A percentile compares a stretch with the other conserved stretches of the same genome.
phyloP scores from a whole-genome alignment of 2,329 filamentous ascomycete species.

The Colletotrichum cuscutae region DNA sequence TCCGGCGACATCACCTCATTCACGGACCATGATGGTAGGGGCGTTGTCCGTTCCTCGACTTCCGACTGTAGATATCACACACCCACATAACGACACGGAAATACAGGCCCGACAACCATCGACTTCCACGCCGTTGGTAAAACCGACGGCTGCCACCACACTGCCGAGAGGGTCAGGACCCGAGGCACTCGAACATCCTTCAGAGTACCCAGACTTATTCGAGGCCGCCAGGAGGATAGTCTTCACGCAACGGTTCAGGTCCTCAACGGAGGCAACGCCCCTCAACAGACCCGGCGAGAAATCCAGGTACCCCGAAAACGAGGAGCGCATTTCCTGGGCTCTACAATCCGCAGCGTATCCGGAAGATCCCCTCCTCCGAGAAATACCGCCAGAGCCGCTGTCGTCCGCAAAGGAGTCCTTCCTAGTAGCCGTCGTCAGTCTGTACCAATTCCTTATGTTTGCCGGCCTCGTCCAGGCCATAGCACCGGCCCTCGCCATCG shows the following conservation, averaged over 20 bases:
- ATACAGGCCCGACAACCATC: neutral
- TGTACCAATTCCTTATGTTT: constrained; percentile 14
- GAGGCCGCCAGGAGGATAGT: constrained; percentile 19
- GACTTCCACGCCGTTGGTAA: neutral
- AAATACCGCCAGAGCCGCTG: neutral
- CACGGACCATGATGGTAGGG: neutral
- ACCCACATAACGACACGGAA: too few relatives aligned
- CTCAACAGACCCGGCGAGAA: neutral
- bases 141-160: neutral
- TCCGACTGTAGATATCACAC: too few relatives aligned
- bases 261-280: neutral
- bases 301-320: neutral
- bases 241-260: constrained; percentile 3
- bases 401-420: neutral
- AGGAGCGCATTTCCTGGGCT: neutral
- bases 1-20: too few relatives aligned
- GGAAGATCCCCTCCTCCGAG: neutral
- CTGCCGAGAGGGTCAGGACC: neutral
- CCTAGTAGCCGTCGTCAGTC: neutral
- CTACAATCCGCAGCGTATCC: neutral
- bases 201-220: constrained; percentile 1
- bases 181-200: neutral
- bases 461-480: constrained; percentile 3
- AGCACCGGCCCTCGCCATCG: constrained; percentile 2
- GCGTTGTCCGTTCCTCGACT: neutral